Evolutionary conservation across 805 yeast genomes (phyloP), one percentile per base, ranked within the genome.

Genomic region (Saccharomycopsis amapae): DNA sequence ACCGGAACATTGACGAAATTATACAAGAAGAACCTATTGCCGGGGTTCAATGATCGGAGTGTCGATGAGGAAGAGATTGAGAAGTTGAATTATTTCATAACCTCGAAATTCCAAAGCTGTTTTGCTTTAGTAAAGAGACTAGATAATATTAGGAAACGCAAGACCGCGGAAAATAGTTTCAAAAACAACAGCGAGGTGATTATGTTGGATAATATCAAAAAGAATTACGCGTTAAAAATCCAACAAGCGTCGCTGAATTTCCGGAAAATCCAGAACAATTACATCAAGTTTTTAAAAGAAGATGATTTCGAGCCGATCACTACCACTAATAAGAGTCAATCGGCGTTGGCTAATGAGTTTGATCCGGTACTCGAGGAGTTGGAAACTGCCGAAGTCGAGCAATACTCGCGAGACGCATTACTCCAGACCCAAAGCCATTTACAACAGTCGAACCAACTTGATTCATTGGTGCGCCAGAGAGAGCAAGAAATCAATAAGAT

Each of bases 401-500:
- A 70, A 13, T 76, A 76, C 56, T 75, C 80, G 3, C 63, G 73
- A 50, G 69, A 71, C 45, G 79, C 76, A 3, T 64, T 76, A 53
- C 68, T 66, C 46, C 75, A 72, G 49, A 71, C 81, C 1, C 71
- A 64, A 56, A 42, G 69, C 59, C 45, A 61, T 45, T 44, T 57
- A 47, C 58, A 63, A 35, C 64, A 62, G 28, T 17, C 25, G 13
- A 23, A 33, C 15, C 46, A 47, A 32, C 62, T 40, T 7, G 45
- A 50, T 40, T 60, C 35, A 53, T 56, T 20, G 59, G 62, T 13
- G 56, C 70, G 4, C 45, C 86, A 84, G 55, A 71, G 98, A 44
- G 98, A 93, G 58, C 76, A 79, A 44, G 98, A 90, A 58, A 93
- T 93, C 44, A 83, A 84, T 26, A 84, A 83, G 54, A 73, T 93